phyloP scores from a whole-genome alignment of 2,329 filamentous ascomycete genomes.

The Fusarium sp. region DNA sequence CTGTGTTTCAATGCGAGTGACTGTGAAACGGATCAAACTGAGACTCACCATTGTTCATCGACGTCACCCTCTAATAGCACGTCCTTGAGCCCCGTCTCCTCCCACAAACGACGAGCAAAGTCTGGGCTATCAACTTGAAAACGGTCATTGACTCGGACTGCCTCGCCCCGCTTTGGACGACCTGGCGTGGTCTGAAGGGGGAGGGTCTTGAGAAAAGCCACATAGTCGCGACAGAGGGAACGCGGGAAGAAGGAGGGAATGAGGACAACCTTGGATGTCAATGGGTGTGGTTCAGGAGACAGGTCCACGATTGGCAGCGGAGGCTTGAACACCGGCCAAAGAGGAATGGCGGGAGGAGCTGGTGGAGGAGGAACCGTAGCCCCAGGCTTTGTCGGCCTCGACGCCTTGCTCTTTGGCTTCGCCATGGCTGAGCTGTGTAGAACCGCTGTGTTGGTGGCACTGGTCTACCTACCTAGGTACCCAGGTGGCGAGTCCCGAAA shows the following conservation, averaged over 20 bases:
- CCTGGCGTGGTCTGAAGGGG: conserved; percentile 79
- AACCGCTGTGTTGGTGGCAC: background rate
- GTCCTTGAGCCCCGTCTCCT: conserved; percentile 74
- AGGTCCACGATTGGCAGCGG: conserved; percentile 71
- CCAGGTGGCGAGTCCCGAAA: background rate
- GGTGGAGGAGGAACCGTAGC: conserved; percentile 40
- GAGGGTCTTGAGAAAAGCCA: conserved; percentile 72
- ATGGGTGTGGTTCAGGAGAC: conserved; percentile 60
- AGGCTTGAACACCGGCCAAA: conserved; percentile 77
- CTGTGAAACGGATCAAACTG: background rate
- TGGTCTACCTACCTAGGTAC: background rate
- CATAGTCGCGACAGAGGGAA: conserved; percentile 76
- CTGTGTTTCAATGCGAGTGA: background rate
- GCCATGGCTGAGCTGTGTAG: conserved; percentile 41
- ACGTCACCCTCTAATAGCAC: conserved; percentile 56
- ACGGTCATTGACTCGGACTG: conserved; percentile 86
- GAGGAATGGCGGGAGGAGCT: conserved; percentile 45
- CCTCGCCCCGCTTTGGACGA: conserved; percentile 79
- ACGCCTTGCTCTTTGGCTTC: conserved; percentile 47
- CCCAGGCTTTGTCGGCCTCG: conserved; percentile 39
- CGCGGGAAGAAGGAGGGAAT: conserved; percentile 77
- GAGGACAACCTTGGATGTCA: conserved; percentile 70
- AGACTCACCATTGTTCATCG: conserved; percentile 56
- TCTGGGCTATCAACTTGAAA: conserved; percentile 79
- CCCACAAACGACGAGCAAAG: conserved; percentile 81